Conservation (phyloP, 805 yeast genomes). For the Pichia insulana region DNA sequence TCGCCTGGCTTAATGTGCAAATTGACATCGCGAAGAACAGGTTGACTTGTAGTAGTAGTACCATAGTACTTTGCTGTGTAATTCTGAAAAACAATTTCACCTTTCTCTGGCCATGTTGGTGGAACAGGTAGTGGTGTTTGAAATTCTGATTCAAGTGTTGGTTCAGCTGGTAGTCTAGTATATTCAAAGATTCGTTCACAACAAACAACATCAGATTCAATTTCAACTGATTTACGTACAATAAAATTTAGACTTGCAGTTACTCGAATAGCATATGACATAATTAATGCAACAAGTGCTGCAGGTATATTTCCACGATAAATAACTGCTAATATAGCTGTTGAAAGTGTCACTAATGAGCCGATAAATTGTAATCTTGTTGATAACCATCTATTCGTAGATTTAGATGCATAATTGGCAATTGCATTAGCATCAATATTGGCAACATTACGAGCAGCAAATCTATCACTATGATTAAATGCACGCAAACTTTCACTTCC, state of each 20-base stretch:
- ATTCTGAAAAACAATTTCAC: constrained; percentile 39
- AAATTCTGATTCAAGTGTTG: constrained; percentile 38
- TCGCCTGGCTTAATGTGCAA: constrained; percentile 44
- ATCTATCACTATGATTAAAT: constrained; percentile 57
- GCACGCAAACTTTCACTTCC: constrained; percentile 79
- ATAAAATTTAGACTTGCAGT: constrained; percentile 46
- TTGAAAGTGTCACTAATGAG: constrained; percentile 41
- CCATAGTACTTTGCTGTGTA: constrained; percentile 54
- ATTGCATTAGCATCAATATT: constrained; percentile 42
- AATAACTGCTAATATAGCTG: constrained; percentile 40
- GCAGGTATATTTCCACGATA: constrained; percentile 34
- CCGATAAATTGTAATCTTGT: constrained; percentile 56
- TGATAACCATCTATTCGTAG: constrained; percentile 59
- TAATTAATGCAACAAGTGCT: constrained; percentile 53
- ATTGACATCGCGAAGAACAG: constrained; percentile 43
- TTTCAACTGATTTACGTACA: constrained; percentile 53
- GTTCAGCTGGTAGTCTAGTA: constrained; percentile 69
- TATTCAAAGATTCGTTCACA: constrained; percentile 93
- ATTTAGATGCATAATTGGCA: constrained; percentile 40
- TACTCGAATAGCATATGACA: constrained; percentile 54
- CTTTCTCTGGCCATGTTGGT: constrained; percentile 47
- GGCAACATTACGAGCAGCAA: constrained; percentile 43
- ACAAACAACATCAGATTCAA: constrained; percentile 60
- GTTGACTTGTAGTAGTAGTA: constrained; percentile 49
- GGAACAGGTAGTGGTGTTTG: constrained; percentile 32